These are phyloP conservation scores for Cystofilobasidium bisporidii DNA, from an alignment of 768 basidiomycete species.

Conservation along the genomic window DNA sequence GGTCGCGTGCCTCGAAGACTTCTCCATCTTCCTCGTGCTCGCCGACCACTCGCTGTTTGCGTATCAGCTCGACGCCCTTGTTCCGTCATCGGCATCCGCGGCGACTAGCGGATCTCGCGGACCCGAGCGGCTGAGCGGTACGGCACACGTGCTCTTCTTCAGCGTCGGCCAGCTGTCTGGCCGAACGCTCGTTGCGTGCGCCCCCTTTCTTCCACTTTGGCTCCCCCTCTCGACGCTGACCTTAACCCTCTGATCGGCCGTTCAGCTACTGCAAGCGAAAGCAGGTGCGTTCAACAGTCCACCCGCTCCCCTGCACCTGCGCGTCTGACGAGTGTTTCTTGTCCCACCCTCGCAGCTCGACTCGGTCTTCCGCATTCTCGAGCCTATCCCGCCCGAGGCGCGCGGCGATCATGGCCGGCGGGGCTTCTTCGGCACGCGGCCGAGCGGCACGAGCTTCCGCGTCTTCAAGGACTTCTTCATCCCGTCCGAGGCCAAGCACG, in stretches of 20 bases:
- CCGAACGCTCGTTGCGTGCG: slow-evolving; percentile 59
- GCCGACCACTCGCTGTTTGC: slow-evolving; percentile 90
- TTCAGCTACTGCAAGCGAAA: slow-evolving; percentile 79
- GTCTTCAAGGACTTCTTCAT: slow-evolving; percentile 90
- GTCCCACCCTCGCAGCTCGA: slow-evolving; percentile 48
- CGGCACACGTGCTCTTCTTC: slow-evolving; percentile 91
- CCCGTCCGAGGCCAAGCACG: slow-evolving; percentile 78
- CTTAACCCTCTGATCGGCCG: slow-evolving; percentile 40
- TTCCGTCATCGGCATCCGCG: slow-evolving; percentile 58
- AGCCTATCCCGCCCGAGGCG: slow-evolving; percentile 75
- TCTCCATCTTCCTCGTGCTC: slow-evolving; percentile 89
- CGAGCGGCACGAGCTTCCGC: slow-evolving; percentile 70
- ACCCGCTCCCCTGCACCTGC: not conserved
- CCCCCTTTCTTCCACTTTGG: not conserved
- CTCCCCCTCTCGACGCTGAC: not conserved
- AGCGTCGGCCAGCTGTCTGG: slow-evolving; percentile 78
- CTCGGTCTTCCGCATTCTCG: slow-evolving; percentile 92
- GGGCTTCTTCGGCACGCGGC: slow-evolving; percentile 50
- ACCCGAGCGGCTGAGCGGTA: slow-evolving; percentile 73
- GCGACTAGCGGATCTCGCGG: slow-evolving; percentile 51
- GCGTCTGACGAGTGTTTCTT: not conserved
- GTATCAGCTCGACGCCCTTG: slow-evolving; percentile 90
- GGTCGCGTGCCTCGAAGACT: slow-evolving; percentile 90
- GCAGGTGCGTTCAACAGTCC: not conserved
- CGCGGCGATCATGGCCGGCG: slow-evolving; percentile 57